phyloP scores from a whole-genome alignment of 371 early-diverging fungal species.

The Syncephalastrum sp. region DNA sequence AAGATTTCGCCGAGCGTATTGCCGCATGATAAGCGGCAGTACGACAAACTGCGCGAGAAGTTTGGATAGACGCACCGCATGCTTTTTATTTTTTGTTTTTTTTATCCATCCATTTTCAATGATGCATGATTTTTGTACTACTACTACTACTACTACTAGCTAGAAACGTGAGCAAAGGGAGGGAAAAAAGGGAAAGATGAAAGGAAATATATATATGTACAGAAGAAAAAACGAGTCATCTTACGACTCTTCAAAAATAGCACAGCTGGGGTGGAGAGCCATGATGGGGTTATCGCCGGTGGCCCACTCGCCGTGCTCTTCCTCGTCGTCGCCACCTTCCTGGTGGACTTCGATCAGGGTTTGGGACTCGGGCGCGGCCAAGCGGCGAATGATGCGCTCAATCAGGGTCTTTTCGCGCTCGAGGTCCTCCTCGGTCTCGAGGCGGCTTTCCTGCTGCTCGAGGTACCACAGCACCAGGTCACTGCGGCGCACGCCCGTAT shows the following conservation, averaged over 20 bases:
- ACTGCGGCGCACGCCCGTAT: slow-evolving; percentile 61
- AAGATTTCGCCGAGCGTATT: slow-evolving; percentile 86
- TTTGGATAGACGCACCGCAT: slow-evolving; percentile 13
- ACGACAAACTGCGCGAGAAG: slow-evolving; percentile 15
- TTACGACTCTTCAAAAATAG: slow-evolving; percentile 19
- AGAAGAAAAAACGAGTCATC: slow-evolving; percentile 1
- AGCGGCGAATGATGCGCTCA: slow-evolving; percentile 76
- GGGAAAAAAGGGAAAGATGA: not conserved
- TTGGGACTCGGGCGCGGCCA: slow-evolving; percentile 62
- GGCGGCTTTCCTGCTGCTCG: slow-evolving; percentile 66
- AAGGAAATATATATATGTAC: slow-evolving; percentile 3
- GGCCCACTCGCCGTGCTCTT: slow-evolving; percentile 13
- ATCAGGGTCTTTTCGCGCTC: slow-evolving; percentile 65
- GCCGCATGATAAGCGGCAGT: slow-evolving; percentile 36
- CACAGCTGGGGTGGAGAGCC: slow-evolving; percentile 68
- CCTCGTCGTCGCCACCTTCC: slow-evolving; percentile 13
- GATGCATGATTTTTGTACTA: no score
- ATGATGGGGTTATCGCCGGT: slow-evolving; percentile 45
- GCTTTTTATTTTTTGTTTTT: no score
- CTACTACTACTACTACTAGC: no score
- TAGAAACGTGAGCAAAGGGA: not conserved
- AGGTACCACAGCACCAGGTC: slow-evolving; percentile 87
- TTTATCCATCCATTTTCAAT: no score
- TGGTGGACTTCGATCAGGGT: slow-evolving; percentile 50
- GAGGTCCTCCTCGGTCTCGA: slow-evolving; percentile 74